Evolutionary conservation across 805 yeast species (phyloP).

Genomic region (Metschnikowia vanudenii): DNA sequence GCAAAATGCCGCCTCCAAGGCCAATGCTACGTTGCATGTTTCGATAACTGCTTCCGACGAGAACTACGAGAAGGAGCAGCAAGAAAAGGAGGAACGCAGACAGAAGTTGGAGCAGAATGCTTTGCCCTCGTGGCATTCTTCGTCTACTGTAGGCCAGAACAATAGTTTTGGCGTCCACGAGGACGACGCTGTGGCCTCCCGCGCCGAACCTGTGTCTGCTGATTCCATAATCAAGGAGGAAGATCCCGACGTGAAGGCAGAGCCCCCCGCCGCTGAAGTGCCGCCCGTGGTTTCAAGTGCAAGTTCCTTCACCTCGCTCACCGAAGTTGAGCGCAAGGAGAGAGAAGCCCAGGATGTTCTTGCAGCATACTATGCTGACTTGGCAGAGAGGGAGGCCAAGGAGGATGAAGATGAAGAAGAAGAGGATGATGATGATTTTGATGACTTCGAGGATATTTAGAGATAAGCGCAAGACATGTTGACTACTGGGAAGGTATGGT

Average conservation of each 20-base stretch:
- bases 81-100: constrained; percentile 64
- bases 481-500: neutral
- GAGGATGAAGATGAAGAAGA: constrained; percentile 62
- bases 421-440: constrained; percentile 40
- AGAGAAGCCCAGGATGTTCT: constrained; percentile 68
- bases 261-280: neutral
- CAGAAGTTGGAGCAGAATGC: constrained; percentile 85
- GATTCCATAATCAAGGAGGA: constrained; percentile 16
- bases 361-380: constrained; percentile 66
- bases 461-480: neutral
- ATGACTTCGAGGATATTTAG: constrained; percentile 32
- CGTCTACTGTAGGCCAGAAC: constrained; percentile 79
- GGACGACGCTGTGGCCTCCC: constrained; percentile 11
- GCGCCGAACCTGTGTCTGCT: constrained; percentile 17
- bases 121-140: constrained; percentile 93
- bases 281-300: constrained; percentile 4
- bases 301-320: constrained; percentile 8
- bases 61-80: constrained; percentile 61
- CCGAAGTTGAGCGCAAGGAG: constrained; percentile 20
- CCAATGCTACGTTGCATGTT: constrained; percentile 86
- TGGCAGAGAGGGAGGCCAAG: constrained; percentile 65
- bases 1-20: constrained; percentile 53
- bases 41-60: constrained; percentile 88
- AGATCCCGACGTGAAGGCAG: neutral
- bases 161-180: constrained; percentile 41